phyloP scores from a whole-genome alignment of 495 filamentous ascomycete species.

The Articulospora tetracladia region DNA sequence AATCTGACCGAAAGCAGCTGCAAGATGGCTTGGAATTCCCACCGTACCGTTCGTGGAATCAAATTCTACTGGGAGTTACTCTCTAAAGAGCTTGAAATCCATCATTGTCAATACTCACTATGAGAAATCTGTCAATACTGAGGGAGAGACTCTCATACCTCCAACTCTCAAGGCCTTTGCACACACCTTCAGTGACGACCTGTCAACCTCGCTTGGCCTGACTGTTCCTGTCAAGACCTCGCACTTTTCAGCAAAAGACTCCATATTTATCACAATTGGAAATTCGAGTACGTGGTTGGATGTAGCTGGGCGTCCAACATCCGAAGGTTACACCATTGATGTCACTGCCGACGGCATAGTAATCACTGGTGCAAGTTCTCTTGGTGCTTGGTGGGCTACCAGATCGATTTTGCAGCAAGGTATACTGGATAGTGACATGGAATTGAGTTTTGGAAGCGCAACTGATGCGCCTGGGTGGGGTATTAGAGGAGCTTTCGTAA shows the following conservation, averaged over 20 bases:
- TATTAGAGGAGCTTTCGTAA: slow-evolving; percentile 30
- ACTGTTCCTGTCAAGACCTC: slow-evolving; percentile 26
- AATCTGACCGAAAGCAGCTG: not conserved
- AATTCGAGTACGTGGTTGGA: slow-evolving; percentile 37
- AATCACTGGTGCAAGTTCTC: slow-evolving; percentile 45
- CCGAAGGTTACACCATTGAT: slow-evolving; percentile 44
- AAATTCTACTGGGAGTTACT: slow-evolving; percentile 23
- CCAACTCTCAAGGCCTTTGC: slow-evolving; percentile 41
- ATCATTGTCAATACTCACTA: slow-evolving; percentile 41
- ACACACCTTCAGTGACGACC: slow-evolving; percentile 36
- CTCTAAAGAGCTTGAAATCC: slow-evolving; percentile 28
- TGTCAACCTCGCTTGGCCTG: slow-evolving; percentile 28
- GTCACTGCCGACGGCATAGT: slow-evolving; percentile 34
- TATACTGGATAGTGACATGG: slow-evolving; percentile 28
- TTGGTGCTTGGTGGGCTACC: slow-evolving; percentile 51
- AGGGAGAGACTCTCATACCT: slow-evolving; percentile 45
- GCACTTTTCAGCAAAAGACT: slow-evolving; percentile 19
- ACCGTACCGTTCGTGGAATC: slow-evolving; percentile 33
- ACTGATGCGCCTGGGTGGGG: slow-evolving; percentile 47
- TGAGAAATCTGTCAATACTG: slow-evolving; percentile 30
- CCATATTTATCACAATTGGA: slow-evolving; percentile 41
- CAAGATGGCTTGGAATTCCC: slow-evolving; percentile 32
- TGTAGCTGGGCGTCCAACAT: slow-evolving; percentile 36
- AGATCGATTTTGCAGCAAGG: slow-evolving; percentile 45
- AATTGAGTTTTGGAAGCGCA: slow-evolving; percentile 33